Conservation (phyloP, 2,329 filamentous ascomycete species). For the Sodiomyces alkalinus region DNA sequence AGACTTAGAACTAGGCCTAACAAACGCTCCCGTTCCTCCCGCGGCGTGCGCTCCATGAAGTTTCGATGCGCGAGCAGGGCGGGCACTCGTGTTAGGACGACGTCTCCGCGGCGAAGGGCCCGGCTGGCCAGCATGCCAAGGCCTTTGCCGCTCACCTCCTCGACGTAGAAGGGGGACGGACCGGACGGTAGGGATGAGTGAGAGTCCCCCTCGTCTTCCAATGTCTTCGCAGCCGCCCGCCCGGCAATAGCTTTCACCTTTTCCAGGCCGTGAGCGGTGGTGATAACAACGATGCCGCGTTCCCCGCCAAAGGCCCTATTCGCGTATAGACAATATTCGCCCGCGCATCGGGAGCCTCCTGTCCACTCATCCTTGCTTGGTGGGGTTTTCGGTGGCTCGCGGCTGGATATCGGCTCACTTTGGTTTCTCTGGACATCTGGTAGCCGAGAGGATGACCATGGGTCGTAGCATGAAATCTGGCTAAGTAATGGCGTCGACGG, state of each 20-base stretch:
- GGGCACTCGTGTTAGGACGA: slow-evolving; percentile 5
- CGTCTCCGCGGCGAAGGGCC: slow-evolving; percentile 9
- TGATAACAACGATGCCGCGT: slow-evolving; percentile 23
- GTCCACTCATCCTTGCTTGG: too few species aligned
- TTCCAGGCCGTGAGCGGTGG: slow-evolving; percentile 11
- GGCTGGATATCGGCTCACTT: too few species aligned
- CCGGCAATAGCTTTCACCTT: slow-evolving; percentile 1
- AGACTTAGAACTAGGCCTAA: slow-evolving; percentile 4
- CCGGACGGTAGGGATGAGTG: background rate
- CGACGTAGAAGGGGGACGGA: slow-evolving; percentile 9
- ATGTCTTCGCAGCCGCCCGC: slow-evolving; percentile 5
- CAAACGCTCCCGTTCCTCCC: slow-evolving; percentile 1
- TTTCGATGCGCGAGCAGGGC: slow-evolving; percentile 7
- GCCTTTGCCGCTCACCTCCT: slow-evolving; percentile 11
- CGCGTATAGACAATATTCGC: slow-evolving; percentile 18
- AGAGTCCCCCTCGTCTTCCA: slow-evolving; percentile 18
- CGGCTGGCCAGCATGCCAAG: slow-evolving; percentile 12
- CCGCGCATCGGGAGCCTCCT: slow-evolving; percentile 5
- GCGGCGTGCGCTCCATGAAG: slow-evolving; percentile 6
- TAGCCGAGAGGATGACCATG: too few species aligned
- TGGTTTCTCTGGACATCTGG: too few species aligned
- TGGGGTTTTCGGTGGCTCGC: too few species aligned
- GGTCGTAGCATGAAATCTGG: too few species aligned
- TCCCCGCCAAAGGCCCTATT: slow-evolving; percentile 18
- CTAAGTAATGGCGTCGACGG: too few species aligned